These are phyloP conservation scores for Apophysomyces trapeziformis DNA, from an alignment of 371 early-diverging fungal species.

Conservation along the genomic window DNA sequence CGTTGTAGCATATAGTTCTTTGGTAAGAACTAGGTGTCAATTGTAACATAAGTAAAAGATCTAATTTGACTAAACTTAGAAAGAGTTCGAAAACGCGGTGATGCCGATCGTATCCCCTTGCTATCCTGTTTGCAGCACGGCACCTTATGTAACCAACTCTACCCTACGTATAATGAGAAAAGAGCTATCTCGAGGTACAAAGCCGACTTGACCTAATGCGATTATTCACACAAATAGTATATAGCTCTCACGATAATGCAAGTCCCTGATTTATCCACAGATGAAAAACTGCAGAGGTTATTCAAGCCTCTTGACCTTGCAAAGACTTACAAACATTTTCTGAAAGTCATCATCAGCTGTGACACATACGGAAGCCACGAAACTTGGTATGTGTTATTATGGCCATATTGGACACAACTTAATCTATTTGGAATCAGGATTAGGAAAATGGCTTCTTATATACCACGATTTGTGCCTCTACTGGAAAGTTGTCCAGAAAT, in stretches of 20 bases:
- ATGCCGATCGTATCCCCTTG: constrained; percentile 54
- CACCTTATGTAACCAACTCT: constrained; percentile 37
- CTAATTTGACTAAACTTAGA: constrained; percentile 11
- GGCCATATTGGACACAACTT: not conserved
- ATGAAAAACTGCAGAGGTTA: constrained; percentile 25
- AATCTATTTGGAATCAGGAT: constrained; percentile 23
- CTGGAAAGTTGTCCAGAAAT: constrained; percentile 25
- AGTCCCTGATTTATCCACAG: not conserved
- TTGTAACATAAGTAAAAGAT: not conserved
- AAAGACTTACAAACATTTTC: constrained; percentile 29
- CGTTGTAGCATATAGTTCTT: constrained; percentile 12
- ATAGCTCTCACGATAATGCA: not conserved
- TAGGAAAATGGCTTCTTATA: constrained; percentile 33
- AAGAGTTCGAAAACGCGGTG: constrained; percentile 30
- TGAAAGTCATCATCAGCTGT: constrained; percentile 30
- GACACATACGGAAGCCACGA: constrained; percentile 35
- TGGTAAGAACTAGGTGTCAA: constrained; percentile 18
- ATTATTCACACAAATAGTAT: not conserved
- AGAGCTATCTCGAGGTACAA: constrained; percentile 44
- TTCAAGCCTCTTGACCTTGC: constrained; percentile 33
- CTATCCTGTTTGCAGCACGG: constrained; percentile 35
- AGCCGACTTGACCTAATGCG: not conserved
- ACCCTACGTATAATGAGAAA: constrained; percentile 28
- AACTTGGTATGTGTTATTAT: constrained; percentile 29
- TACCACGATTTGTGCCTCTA: constrained; percentile 34